Evolutionary conservation across 257 asterid genomes (phyloP).

Genomic region (Fraxinus anomala): DNA sequence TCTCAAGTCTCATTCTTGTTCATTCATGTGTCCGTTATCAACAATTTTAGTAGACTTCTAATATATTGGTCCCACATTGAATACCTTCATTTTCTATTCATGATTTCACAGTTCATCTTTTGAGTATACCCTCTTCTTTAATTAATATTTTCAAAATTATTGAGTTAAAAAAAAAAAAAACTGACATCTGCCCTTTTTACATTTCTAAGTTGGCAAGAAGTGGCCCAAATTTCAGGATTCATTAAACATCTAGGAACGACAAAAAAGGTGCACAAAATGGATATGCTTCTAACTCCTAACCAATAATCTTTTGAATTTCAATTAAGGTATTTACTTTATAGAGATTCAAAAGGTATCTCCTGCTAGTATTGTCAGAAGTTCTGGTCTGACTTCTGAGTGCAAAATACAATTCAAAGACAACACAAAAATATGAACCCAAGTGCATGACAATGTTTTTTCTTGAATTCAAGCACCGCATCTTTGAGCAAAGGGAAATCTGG

Average conservation of each 20-base stretch:
- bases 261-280: not conserved
- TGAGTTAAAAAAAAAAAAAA: not conserved
- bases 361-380: slow-evolving; percentile 4
- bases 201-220: not conserved
- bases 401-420: slow-evolving; percentile 5
- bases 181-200: not conserved
- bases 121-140: not conserved
- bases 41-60: not conserved
- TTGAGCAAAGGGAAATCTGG: not conserved
- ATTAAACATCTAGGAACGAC: slow-evolving; percentile 14
- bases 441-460: not conserved
- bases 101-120: not conserved
- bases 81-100: slow-evolving; percentile 12
- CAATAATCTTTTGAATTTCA: not conserved
- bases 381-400: not conserved
- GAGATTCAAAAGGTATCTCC: not conserved
- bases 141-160: slow-evolving; percentile 1
- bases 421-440: not conserved
- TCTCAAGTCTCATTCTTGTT: too few relatives aligned
- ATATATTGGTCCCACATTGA: not conserved
- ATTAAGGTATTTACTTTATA: not conserved
- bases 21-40: too few relatives aligned
- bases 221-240: slow-evolving; percentile 2
- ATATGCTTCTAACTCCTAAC: not conserved
- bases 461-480: not conserved